A percentile compares a stretch with the other conserved stretches of the same genome.
phyloP scores from a whole-genome alignment of 345 rosid species.

The Aquilaria yunnanensis region DNA sequence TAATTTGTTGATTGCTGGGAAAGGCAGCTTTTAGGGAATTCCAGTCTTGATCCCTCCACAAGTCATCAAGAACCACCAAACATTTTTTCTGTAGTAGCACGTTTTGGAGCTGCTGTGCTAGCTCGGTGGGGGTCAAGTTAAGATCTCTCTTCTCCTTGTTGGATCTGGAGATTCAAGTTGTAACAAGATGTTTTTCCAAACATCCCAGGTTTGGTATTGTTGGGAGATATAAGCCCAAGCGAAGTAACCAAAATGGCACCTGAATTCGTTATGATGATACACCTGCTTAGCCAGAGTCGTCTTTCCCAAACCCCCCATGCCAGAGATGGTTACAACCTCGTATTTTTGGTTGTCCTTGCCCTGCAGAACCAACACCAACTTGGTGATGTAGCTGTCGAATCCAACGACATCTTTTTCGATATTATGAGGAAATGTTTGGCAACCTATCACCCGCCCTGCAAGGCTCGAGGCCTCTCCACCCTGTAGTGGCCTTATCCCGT shows the following conservation, averaged over 20 bases:
- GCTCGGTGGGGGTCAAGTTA: background rate
- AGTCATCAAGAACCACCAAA: conserved; percentile 14
- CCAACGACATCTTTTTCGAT: background rate
- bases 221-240: background rate
- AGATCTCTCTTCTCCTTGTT: background rate
- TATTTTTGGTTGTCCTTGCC: background rate
- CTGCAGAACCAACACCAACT: background rate
- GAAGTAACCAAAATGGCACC: background rate
- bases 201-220: background rate
- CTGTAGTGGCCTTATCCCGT: background rate
- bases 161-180: background rate
- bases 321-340: too few species aligned
- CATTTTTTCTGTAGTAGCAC: background rate
- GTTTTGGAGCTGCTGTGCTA: background rate
- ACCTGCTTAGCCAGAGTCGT: too few species aligned
- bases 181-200: background rate
- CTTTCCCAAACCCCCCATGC: background rate
- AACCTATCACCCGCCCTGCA: background rate
- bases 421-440: background rate
- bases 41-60: conserved; percentile 14
- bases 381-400: background rate
- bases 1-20: background rate
- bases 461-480: background rate
- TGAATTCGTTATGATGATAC: background rate
- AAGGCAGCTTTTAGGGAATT: conserved; percentile 1